These are phyloP conservation scores for Cardamine chenopodiifolia DNA, from an alignment of 345 rosid genomes.

Conservation along the genomic window DNA sequence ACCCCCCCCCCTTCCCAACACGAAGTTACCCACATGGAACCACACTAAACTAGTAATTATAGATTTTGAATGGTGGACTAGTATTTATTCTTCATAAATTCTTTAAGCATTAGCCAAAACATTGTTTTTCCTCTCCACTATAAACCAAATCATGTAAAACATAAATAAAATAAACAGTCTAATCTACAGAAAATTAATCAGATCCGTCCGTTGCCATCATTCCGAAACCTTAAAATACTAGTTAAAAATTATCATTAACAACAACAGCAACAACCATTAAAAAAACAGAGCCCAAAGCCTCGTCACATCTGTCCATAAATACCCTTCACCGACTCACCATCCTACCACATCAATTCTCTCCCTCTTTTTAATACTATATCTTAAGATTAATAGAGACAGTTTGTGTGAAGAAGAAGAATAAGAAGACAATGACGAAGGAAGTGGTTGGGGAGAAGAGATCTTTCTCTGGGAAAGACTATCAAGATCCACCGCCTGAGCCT, in stretches of 20 bases:
- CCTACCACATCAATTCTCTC: constrained; percentile 26
- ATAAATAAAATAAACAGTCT: not conserved
- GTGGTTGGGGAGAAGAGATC: constrained; percentile 50
- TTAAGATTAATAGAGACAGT: not conserved
- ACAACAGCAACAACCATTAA: not conserved
- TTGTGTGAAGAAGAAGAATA: not conserved
- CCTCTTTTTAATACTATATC: not conserved
- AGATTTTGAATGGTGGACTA: not conserved
- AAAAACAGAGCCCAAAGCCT: constrained; percentile 17
- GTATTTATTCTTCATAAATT: not conserved
- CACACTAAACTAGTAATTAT: not conserved
- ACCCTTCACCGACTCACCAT: constrained; percentile 34
- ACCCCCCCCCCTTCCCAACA: not conserved
- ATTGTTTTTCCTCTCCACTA: not conserved
- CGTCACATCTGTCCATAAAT: constrained; percentile 43
- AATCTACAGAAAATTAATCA: constrained; percentile 1
- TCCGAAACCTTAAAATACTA: constrained; percentile 22
- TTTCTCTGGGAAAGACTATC: constrained; percentile 71
- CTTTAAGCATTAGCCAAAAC: not conserved
- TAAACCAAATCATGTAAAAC: constrained; percentile 2
- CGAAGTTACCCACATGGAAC: not conserved
- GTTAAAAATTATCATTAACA: not conserved
- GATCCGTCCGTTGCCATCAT: constrained; percentile 12
- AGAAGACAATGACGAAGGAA: constrained; percentile 50
- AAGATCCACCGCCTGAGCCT: constrained; percentile 83